Base-by-base conservation (phyloP, 1,284 basidiomycete genomes). In the Apiotrichum montevideense region DNA sequence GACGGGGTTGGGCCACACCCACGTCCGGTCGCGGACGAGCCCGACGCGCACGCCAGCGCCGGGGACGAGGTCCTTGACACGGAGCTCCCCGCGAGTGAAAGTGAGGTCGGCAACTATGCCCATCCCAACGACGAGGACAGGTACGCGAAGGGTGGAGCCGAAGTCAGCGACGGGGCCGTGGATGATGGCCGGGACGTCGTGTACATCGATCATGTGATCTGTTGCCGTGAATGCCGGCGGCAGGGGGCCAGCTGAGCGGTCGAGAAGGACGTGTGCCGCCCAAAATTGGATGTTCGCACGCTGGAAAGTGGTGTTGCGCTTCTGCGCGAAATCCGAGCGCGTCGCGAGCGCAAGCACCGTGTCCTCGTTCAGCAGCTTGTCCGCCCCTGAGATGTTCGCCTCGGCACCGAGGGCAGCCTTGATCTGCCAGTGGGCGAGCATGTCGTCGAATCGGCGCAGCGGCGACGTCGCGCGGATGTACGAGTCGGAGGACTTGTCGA, bases 391-490 rank as follows among this genome's bases (percentile, higher is more conserved):
- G 2, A 64, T 10, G 6, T 61, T 59, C 3, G 58, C 59, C 15
- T 64, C 56, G 3, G 46, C 50, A 1, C 74, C 69, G 1, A 97
- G 76, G 2, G 83, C 82, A 49, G 85, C 79, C 72, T 97, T 95
- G 74, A 99, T 84, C 74, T 98, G 94, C 91, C 93, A 99, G 77
- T 98, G 96, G 8, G 80, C 78, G 5, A 96, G 71, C 64, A 98
- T 76, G 76, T 99, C 96, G 43, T 80, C 76, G 73, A 86, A 97
- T 29, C 96, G 83, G 45, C 96, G 82, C 49, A 99, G 78, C 0
- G 96, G 96, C 3, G 87, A 90, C 1, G 96, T 98, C 4, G 84
- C 85, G n/a, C 89, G 83, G 9, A 82, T 76, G 72, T 99, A 98
- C 0, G 78, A 79, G 8, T 85, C 87, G 51, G 83, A 82, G 0